phyloP scores from a whole-genome alignment of 495 filamentous ascomycete species.

The Podospora bellae-mahoneyi region DNA sequence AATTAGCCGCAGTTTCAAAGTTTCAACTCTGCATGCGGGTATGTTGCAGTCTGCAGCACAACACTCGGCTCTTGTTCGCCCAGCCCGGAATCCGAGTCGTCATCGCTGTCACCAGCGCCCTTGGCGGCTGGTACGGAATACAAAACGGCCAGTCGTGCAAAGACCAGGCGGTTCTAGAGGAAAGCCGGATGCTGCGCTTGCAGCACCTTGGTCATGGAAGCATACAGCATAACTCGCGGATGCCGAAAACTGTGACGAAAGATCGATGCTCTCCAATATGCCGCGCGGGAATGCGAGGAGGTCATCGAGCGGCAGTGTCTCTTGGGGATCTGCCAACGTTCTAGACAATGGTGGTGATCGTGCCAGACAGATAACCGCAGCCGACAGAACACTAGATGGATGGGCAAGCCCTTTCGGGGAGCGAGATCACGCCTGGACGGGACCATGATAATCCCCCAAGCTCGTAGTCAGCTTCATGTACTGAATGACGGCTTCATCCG shows the following conservation, averaged over 20 bases:
- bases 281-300: too few species aligned
- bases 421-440: neutral
- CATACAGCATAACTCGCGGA: too few species aligned
- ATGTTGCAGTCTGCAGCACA: slow-evolving; percentile 24
- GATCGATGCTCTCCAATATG: too few species aligned
- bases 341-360: neutral
- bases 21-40: slow-evolving; percentile 17
- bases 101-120: neutral
- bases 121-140: neutral
- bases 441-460: neutral
- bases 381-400: neutral
- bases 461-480: neutral
- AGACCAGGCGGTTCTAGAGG: neutral
- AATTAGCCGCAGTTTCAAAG: slow-evolving; percentile 40
- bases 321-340: neutral
- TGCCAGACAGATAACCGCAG: neutral
- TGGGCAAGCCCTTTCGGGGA: neutral
- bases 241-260: too few species aligned
- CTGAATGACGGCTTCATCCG: neutral
- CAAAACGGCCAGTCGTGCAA: neutral
- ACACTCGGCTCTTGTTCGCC: slow-evolving; percentile 28
- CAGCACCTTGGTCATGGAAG: too few species aligned
- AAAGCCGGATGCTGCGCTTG: neutral
- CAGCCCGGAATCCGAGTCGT: slow-evolving; percentile 23
- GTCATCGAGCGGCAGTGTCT: neutral